A percentile compares a stretch with the other conserved stretches of the same genome.
These are phyloP conservation scores for Coffea eugenioides DNA, from an alignment of 257 asterid genomes.

Conservation along the genomic window DNA sequence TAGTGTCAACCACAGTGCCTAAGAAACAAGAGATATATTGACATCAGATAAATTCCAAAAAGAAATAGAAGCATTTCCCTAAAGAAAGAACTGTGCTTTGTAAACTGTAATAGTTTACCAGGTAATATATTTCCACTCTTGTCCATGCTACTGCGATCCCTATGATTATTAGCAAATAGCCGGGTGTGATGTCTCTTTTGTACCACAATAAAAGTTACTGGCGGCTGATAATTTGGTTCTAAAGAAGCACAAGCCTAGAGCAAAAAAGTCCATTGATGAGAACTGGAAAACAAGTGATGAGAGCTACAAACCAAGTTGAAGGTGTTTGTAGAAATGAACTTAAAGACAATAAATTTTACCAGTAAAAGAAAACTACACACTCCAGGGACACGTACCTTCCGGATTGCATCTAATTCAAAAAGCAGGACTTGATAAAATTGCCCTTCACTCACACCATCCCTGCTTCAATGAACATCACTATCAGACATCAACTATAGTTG, in stretches of 20 bases:
- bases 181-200: constrained; percentile 96
- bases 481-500: constrained; percentile 5
- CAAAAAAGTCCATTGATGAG: neutral
- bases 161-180: constrained; percentile 83
- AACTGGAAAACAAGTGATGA: constrained; percentile 1
- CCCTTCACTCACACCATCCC: constrained; percentile 99
- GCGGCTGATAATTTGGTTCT: constrained; percentile 97
- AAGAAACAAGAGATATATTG: neutral
- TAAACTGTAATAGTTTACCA: constrained; percentile 38
- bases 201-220: constrained; percentile 90
- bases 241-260: constrained; percentile 92
- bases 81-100: neutral
- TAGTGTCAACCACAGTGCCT: constrained; percentile 96
- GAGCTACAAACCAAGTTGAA: neutral
- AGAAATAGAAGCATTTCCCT: neutral
- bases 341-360: neutral
- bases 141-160: constrained; percentile 85
- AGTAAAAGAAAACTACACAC: neutral
- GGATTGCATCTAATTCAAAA: constrained; percentile 91
- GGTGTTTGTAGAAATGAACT: neutral
- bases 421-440: constrained; percentile 91
- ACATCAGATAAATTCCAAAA: neutral
- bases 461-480: constrained; percentile 22
- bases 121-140: constrained; percentile 93
- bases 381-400: constrained; percentile 50